phyloP scores from a whole-genome alignment of 2,329 filamentous ascomycete genomes.

The Penicillium concentricum region DNA sequence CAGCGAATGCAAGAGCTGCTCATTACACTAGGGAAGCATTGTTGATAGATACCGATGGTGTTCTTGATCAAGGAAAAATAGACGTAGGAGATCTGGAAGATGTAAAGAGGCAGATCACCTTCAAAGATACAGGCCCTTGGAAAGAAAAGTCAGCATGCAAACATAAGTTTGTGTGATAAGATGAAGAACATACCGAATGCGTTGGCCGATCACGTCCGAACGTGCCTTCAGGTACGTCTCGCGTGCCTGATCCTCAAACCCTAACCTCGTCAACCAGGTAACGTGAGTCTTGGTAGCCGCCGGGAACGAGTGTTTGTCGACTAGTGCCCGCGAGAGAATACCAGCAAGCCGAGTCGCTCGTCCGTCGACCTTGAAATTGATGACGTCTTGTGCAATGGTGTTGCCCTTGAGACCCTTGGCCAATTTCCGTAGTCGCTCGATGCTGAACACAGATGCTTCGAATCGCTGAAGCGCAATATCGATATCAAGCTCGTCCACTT shows the following conservation, averaged over 20 bases:
- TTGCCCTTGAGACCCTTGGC: conserved; percentile 82
- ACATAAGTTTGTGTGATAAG: not conserved
- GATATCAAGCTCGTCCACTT: conserved; percentile 95
- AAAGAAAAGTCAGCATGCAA: conserved; percentile 23
- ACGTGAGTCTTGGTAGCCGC: conserved; percentile 78
- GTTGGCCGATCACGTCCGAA: conserved; percentile 73
- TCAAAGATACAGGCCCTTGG: conserved; percentile 88
- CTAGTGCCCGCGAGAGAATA: conserved; percentile 73
- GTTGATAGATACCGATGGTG: conserved; percentile 84
- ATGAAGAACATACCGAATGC: conserved; percentile 65
- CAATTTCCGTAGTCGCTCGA: conserved; percentile 80
- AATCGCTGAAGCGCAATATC: conserved; percentile 89
- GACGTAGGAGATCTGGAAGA: conserved; percentile 91
- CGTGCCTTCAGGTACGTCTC: conserved; percentile 83
- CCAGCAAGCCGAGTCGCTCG: conserved; percentile 73
- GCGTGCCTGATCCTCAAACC: conserved; percentile 84
- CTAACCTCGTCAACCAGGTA: conserved; percentile 78
- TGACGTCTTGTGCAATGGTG: conserved; percentile 82
- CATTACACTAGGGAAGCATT: conserved; percentile 78
- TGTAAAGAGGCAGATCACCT: conserved; percentile 86
- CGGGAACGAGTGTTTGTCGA: conserved; percentile 73
- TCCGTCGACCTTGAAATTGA: conserved; percentile 87
- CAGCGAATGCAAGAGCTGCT: conserved; percentile 96
- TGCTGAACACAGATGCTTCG: conserved; percentile 75
- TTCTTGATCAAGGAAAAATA: conserved; percentile 95